Percentiles rank a stretch among this genome's conserved stretches.
These are phyloP conservation scores for Amoebophrya sp. DNA, from an alignment of 169 alveolate species.

Conservation along the genomic window DNA sequence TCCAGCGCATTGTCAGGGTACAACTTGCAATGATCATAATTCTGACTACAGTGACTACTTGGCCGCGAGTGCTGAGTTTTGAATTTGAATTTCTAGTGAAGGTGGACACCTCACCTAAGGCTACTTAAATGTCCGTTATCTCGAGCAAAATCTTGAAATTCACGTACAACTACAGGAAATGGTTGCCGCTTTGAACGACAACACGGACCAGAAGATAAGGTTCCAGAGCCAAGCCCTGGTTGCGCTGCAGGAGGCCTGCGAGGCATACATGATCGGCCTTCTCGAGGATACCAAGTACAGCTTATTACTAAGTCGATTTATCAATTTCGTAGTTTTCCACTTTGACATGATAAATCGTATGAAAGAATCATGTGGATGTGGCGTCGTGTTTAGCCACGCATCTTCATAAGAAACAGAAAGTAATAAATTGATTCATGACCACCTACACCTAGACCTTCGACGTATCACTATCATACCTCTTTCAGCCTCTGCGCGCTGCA, in stretches of 20 bases:
- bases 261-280: neutral
- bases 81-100: too few relatives aligned
- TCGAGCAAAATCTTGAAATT: neutral
- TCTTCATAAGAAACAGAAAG: neutral
- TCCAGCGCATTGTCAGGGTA: constrained; percentile 88
- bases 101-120: neutral
- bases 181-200: neutral
- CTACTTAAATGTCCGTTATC: neutral
- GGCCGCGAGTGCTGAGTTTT: too few relatives aligned
- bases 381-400: too few relatives aligned
- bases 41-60: too few relatives aligned
- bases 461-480: neutral
- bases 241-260: neutral
- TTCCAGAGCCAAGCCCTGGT: neutral
- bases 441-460: neutral
- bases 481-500: constrained; percentile 96
- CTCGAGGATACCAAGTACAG: neutral
- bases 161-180: neutral
- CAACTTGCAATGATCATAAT: too few relatives aligned
- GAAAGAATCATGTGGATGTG: too few relatives aligned
- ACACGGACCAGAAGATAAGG: neutral
- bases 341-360: neutral
- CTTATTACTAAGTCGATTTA: neutral
- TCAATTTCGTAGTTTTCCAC: too few relatives aligned
- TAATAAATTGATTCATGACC: neutral